A percentile compares a stretch with the other conserved stretches of the same genome.
Conservation (phyloP, 1,284 basidiomycete species). For the Microbotryomycetes sp. region DNA sequence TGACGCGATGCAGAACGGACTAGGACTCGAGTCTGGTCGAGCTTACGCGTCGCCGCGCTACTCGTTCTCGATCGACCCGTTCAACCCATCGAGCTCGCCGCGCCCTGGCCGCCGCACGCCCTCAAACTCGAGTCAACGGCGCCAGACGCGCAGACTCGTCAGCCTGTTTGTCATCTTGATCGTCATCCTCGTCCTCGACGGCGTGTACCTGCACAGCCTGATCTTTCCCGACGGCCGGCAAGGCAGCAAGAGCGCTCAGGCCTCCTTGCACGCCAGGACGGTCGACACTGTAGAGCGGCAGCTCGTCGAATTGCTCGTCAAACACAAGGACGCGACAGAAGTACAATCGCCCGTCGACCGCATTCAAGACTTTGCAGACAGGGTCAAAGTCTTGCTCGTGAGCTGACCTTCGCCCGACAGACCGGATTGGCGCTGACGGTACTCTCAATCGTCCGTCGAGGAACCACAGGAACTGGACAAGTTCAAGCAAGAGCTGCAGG, state of each 20-base stretch:
- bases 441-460: too few species aligned
- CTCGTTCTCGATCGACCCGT: neutral
- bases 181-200: constrained; percentile 1
- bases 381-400: constrained; percentile 12
- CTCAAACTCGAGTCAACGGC: neutral
- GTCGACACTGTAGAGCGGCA: constrained; percentile 9
- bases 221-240: neutral
- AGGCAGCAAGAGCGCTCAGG: neutral
- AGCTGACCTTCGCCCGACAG: neutral
- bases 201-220: neutral
- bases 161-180: neutral
- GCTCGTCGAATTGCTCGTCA: constrained; percentile 59
- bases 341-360: constrained; percentile 40
- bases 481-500: constrained; percentile 9
- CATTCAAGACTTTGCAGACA: constrained; percentile 11
- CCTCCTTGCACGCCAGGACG: neutral
- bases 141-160: neutral
- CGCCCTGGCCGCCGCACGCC: neutral
- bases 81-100: neutral
- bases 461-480: constrained; percentile 16
- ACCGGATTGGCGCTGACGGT: neutral
- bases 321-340: constrained; percentile 63
- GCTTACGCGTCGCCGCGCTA: neutral
- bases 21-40: too few species aligned
- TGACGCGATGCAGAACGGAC: too few species aligned